These are phyloP conservation scores for Candida frijolesensis DNA, from an alignment of 1,139 yeast genomes.

Conservation along the genomic window DNA sequence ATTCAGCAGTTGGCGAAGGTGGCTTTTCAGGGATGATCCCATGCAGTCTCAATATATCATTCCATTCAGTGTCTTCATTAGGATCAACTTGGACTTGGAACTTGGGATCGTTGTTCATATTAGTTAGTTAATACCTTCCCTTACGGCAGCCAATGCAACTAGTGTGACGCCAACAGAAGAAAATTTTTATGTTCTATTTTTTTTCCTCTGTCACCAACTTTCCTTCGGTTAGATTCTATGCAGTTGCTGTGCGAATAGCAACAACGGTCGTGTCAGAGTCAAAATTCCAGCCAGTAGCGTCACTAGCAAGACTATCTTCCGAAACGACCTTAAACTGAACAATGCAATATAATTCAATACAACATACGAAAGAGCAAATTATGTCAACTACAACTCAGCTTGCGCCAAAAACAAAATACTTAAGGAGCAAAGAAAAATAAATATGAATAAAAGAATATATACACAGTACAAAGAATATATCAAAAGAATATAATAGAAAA, in stretches of 20 bases:
- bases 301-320: neutral
- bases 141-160: neutral
- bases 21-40: constrained; percentile 93
- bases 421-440: neutral
- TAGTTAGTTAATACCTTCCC: too few relatives aligned
- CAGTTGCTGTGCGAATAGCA: neutral
- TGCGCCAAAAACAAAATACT: neutral
- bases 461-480: constrained; percentile 2
- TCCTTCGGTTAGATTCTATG: neutral
- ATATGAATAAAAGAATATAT: constrained; percentile 1
- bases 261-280: constrained; percentile 1
- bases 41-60: constrained; percentile 84
- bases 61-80: constrained; percentile 97
- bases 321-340: neutral
- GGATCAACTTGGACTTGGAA: constrained; percentile 91
- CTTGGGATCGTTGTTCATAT: constrained; percentile 17
- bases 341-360: too few relatives aligned
- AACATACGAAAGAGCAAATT: neutral
- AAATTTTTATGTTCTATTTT: neutral
- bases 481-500: neutral
- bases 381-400: too few relatives aligned
- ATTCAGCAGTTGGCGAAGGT: constrained; percentile 82
- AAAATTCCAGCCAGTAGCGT: neutral
- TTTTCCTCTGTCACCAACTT: neutral
- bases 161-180: neutral